Evolutionary conservation across 1,284 basidiomycete species (phyloP).

Genomic region (Tilletiopsis washingtonensis): DNA sequence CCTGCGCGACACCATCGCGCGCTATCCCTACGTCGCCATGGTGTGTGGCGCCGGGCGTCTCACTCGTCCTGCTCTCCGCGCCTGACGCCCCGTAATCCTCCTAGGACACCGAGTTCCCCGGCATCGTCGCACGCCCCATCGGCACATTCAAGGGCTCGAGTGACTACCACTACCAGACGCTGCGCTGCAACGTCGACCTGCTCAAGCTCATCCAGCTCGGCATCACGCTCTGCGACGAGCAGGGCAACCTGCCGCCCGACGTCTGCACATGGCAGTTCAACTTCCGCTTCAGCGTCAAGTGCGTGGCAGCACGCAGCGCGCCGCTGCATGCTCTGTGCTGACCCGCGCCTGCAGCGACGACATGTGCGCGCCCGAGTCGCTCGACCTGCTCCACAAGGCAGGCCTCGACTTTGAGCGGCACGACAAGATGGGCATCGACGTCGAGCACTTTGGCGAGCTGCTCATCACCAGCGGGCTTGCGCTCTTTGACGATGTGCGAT

Average conservation of each 20-base stretch:
- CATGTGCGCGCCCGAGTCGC: constrained; percentile 95
- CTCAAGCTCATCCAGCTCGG: constrained; percentile 97
- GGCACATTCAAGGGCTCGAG: constrained; percentile 92
- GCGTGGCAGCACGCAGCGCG: constrained; percentile 37
- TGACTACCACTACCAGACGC: constrained; percentile 98
- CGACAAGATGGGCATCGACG: constrained; percentile 81
- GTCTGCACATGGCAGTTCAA: constrained; percentile 99
- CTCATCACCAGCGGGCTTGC: constrained; percentile 94
- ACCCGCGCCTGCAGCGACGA: constrained; percentile 60
- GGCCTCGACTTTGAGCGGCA: constrained; percentile 93
- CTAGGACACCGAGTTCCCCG: constrained; percentile 90
- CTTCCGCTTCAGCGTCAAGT: constrained; percentile 86
- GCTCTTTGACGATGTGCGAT: constrained; percentile 77
- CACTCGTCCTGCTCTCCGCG: constrained; percentile 15
- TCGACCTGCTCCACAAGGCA: constrained; percentile 86
- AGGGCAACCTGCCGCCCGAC: constrained; percentile 72
- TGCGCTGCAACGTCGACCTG: constrained; percentile 91
- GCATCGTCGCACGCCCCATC: constrained; percentile 93
- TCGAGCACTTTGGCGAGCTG: constrained; percentile 92
- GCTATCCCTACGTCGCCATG: constrained; percentile 92
- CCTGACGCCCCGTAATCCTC: constrained; percentile 6
- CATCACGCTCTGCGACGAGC: constrained; percentile 84
- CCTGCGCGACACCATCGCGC: constrained; percentile 76
- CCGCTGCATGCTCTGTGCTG: neutral
- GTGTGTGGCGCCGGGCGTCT: constrained; percentile 6